These are phyloP conservation scores for Pseudopyricularia javanii DNA, from an alignment of 2,329 filamentous ascomycete genomes.

Conservation along the genomic window DNA sequence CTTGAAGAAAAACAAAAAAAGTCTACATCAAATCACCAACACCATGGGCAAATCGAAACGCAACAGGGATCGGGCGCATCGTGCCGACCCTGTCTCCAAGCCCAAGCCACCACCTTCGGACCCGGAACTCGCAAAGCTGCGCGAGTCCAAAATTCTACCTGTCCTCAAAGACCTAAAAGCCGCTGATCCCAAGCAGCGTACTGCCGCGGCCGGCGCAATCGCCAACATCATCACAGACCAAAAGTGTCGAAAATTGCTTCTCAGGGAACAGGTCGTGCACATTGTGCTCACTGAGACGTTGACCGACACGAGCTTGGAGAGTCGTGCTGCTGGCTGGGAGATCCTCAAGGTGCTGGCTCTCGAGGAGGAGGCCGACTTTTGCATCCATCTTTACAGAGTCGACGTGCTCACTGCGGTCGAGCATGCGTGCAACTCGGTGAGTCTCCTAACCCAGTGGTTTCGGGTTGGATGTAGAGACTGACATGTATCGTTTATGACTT, in stretches of 20 bases:
- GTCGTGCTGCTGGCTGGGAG: constrained; percentile 54
- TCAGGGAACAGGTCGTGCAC: constrained; percentile 54
- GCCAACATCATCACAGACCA: constrained; percentile 49
- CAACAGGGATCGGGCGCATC: constrained; percentile 34
- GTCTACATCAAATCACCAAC: background rate
- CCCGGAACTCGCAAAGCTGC: constrained; percentile 49
- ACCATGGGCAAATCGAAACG: constrained; percentile 49
- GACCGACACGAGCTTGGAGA: constrained; percentile 50
- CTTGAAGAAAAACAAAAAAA: background rate
- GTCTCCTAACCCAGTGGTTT: constrained; percentile 8
- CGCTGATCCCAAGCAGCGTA: constrained; percentile 44
- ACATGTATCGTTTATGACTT: constrained; percentile 9
- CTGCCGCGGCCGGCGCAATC: constrained; percentile 45
- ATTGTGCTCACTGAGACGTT: constrained; percentile 52
- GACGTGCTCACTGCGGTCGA: constrained; percentile 50
- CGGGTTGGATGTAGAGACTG: background rate
- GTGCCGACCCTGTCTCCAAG: constrained; percentile 44
- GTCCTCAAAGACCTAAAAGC: constrained; percentile 48
- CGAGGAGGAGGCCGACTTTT: constrained; percentile 56
- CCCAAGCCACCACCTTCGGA: constrained; percentile 48
- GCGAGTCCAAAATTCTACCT: constrained; percentile 51
- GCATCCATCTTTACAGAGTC: constrained; percentile 49
- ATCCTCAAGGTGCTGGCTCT: constrained; percentile 48
- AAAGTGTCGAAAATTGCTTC: constrained; percentile 50
- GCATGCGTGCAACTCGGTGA: constrained; percentile 39